These are phyloP conservation scores for Vaccinium myrtillus DNA, from an alignment of 148 eudicot genomes.

Conservation along the genomic window DNA sequence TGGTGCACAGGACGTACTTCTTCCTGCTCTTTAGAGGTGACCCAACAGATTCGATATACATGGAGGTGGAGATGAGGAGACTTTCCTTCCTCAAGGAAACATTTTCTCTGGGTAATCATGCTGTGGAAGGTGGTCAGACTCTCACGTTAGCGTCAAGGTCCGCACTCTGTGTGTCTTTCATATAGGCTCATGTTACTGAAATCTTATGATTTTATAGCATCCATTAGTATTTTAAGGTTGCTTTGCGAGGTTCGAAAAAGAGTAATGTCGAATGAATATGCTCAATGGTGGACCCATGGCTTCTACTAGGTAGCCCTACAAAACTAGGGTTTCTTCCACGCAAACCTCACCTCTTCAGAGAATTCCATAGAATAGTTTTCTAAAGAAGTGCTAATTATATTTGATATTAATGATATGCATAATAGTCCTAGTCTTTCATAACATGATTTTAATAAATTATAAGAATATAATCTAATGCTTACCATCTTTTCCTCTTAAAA, in stretches of 20 bases:
- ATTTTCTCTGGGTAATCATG: conserved; percentile 45
- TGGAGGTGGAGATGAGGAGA: conserved; percentile 93
- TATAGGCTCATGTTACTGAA: background rate
- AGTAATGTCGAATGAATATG: background rate
- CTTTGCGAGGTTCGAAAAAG: background rate
- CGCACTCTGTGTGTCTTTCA: conserved; percentile 8
- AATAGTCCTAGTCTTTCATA: background rate
- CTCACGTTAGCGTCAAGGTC: conserved; percentile 74
- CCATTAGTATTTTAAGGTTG: background rate
- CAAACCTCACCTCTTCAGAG: background rate
- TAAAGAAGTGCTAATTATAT: background rate
- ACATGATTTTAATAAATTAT: background rate
- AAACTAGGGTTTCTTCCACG: background rate
- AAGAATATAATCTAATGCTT: background rate
- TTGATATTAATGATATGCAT: background rate
- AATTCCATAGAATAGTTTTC: background rate
- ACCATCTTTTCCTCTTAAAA: background rate
- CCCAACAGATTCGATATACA: conserved; percentile 82
- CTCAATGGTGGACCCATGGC: background rate
- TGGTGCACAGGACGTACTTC: conserved; percentile 94
- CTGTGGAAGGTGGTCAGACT: conserved; percentile 52
- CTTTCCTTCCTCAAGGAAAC: conserved; percentile 81
- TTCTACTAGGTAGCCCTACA: background rate
- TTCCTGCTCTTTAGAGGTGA: conserved; percentile 83
- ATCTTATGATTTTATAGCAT: background rate